Percentiles rank a stretch among this genome's conserved stretches.
phyloP scores from a whole-genome alignment of 306 rosid genomes.

The Vigna unguiculata region DNA sequence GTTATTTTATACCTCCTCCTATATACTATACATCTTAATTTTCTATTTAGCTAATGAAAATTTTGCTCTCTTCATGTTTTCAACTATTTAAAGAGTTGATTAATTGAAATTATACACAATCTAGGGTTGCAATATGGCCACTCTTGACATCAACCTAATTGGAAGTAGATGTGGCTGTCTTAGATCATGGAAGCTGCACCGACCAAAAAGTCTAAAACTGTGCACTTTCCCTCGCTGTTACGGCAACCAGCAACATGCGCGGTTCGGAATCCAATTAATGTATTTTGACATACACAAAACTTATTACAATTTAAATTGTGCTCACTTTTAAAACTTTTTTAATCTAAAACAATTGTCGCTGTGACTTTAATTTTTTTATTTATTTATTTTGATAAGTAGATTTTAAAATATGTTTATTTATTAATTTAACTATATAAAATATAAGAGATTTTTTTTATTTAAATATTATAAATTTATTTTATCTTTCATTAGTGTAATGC shows the following conservation, averaged over 20 bases:
- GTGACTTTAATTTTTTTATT: too few species aligned
- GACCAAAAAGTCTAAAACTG: slow-evolving; percentile 5
- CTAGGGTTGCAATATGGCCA: neutral
- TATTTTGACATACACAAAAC: too few species aligned
- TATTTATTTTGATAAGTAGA: too few species aligned
- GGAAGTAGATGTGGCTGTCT: neutral
- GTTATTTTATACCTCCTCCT: too few species aligned
- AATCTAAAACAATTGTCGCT: too few species aligned
- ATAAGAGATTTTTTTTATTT: too few species aligned
- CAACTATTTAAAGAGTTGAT: neutral
- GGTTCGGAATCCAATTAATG: neutral
- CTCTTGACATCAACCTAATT: neutral
- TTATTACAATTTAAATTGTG: neutral
- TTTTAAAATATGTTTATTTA: too few species aligned
- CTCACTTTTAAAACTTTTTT: neutral
- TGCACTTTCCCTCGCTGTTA: neutral
- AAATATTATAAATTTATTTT: too few species aligned
- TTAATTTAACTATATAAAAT: too few species aligned
- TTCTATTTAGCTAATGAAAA: neutral
- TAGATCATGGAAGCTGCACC: neutral
- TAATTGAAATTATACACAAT: neutral
- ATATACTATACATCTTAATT: too few species aligned
- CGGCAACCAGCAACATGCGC: neutral
- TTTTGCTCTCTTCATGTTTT: neutral
- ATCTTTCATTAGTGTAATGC: too few species aligned